Base-by-base conservation (phyloP, 2,329 filamentous ascomycete species). In the Talaromyces verruculosus region DNA sequence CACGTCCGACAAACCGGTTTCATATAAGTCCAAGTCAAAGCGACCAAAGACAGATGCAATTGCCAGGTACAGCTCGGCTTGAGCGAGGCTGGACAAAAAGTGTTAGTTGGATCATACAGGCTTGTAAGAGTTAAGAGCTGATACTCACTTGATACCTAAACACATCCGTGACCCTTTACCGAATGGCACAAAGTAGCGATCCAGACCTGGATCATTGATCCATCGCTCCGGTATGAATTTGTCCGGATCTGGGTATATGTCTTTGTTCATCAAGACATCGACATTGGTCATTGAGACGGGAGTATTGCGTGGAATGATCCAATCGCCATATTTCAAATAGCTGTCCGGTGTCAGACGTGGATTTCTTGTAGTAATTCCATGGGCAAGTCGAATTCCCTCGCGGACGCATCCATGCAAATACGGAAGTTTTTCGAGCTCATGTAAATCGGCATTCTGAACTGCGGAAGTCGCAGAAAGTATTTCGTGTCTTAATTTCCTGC, bases 81-180 rank as follows among this genome's bases (percentile, higher is more conserved):
- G 71, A 0, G 76, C 77, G 3, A 78, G 71, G 30, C 76, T 77
- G 53, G 15, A n/a, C 25, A 43, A 25, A 25, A n/a, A 3, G 25
- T 7, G 28, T 33, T 13, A 53, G 8, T n/a, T 30, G 8, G 19
- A 10, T 11, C 10, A 8, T n/a, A 33, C 15, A 3, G n/a, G 47
- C 25, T 51, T 17, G 37, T 5, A 5, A 19, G 17, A 30, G 2
- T 25, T 4, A 33, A 41, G 33, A 3, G 17, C 11, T 25, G 67
- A 13, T 69, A 75, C 73, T 83, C 79, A 60, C 80, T 80, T 19
- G 82, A 82, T 17, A 80, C 74, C 67, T 81, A 85, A 69, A 62
- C 64, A 65, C 64, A 65, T 65, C 7, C 64, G 58, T 15, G 64
- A 39, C 10, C 59, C 64, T 28, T 37, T 51, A 41, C 64, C 49